A percentile compares a stretch with the other conserved stretches of the same genome.
These are phyloP conservation scores for Cordyceps tenuipes DNA, from an alignment of 2,329 filamentous ascomycete genomes.

Conservation along the genomic window DNA sequence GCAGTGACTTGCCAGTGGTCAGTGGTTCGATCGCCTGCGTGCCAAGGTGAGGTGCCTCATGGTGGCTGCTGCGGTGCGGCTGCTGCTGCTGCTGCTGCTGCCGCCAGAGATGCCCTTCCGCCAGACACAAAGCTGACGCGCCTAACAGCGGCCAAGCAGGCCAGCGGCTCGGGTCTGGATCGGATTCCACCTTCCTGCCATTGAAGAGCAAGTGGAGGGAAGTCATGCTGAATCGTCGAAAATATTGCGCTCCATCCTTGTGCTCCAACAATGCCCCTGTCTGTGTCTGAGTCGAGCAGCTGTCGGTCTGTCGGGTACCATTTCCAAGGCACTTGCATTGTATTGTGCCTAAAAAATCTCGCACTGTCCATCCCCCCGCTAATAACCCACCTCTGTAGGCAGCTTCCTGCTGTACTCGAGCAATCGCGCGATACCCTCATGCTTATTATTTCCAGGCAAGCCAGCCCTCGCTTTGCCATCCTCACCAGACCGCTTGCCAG, in stretches of 20 bases:
- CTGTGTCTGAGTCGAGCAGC: neutral
- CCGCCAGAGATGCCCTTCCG: no score
- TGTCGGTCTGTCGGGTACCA: constrained; percentile 5
- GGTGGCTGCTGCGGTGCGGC: neutral
- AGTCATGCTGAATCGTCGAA: neutral
- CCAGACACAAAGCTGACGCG: neutral
- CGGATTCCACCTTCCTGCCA: neutral
- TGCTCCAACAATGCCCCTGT: neutral
- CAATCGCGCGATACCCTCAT: neutral
- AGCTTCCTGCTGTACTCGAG: neutral
- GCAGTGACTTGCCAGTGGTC: neutral
- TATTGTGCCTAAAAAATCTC: neutral
- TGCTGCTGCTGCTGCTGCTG: no score
- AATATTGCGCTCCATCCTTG: neutral
- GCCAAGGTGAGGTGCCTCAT: neutral
- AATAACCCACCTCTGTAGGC: neutral
- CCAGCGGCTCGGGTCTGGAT: neutral
- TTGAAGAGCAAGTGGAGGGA: neutral
- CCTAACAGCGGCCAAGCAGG: neutral
- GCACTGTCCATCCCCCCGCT: neutral
- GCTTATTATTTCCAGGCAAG: neutral
- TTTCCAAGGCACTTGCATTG: neutral
- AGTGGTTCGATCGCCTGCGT: neutral
- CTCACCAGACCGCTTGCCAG: neutral
- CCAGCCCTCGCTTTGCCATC: neutral